These are phyloP conservation scores for Ustilago loliicola DNA, from an alignment of 1,284 basidiomycete genomes.

Conservation along the genomic window DNA sequence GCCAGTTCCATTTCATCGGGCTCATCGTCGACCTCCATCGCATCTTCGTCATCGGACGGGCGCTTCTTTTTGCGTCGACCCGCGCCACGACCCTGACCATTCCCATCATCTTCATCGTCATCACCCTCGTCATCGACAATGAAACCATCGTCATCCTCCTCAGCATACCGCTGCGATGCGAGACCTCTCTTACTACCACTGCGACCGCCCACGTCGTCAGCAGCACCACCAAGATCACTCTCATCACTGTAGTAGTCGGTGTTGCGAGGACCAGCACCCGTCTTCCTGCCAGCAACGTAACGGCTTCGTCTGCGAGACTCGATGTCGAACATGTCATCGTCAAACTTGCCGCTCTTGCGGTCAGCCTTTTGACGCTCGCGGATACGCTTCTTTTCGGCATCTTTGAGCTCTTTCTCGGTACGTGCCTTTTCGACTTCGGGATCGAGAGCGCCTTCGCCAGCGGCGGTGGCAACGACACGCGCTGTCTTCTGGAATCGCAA, in stretches of 20 bases:
- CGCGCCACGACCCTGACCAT: slow-evolving; percentile 18
- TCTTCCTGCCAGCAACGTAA: slow-evolving; percentile 40
- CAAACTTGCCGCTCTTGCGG: slow-evolving; percentile 52
- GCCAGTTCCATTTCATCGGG: slow-evolving; percentile 65
- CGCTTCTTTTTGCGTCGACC: slow-evolving; percentile 42
- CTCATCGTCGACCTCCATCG: slow-evolving; percentile 64
- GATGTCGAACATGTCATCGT: slow-evolving; percentile 60
- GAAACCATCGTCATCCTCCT: slow-evolving; percentile 67
- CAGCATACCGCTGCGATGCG: slow-evolving; percentile 47
- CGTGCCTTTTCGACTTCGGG: slow-evolving; percentile 77
- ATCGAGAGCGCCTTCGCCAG: slow-evolving; percentile 56
- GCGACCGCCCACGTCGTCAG: slow-evolving; percentile 30
- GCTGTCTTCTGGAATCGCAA: slow-evolving; percentile 83
- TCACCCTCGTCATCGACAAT: slow-evolving; percentile 63
- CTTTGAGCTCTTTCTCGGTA: slow-evolving; percentile 65
- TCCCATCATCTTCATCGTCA: slow-evolving; percentile 47
- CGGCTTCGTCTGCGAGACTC: slow-evolving; percentile 43
- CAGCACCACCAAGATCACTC: slow-evolving; percentile 47
- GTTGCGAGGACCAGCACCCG: slow-evolving; percentile 48
- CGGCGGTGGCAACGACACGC: slow-evolving; percentile 74
- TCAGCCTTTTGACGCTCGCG: slow-evolving; percentile 57
- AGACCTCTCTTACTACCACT: slow-evolving; percentile 35
- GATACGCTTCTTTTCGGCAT: slow-evolving; percentile 63
- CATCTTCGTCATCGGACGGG: slow-evolving; percentile 48
- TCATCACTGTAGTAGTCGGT: slow-evolving; percentile 65